Evolutionary conservation across 2,329 filamentous ascomycete species (phyloP).

Genomic region (Ascochyta lentis): DNA sequence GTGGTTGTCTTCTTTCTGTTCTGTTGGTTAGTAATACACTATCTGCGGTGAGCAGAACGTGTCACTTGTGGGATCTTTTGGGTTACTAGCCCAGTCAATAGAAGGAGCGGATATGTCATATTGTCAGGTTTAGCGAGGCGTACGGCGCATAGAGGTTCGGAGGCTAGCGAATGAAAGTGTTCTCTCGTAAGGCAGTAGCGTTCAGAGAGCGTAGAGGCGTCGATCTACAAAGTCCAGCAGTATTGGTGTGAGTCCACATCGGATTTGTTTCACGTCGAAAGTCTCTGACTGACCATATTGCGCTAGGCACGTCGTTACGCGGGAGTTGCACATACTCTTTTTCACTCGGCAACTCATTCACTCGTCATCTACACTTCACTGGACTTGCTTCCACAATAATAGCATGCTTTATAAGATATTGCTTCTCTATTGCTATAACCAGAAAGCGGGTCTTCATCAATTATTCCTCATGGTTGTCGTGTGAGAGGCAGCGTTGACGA

Average conservation of each 20-base stretch:
- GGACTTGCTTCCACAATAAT: no score
- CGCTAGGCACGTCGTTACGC: no score
- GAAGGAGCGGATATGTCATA: not conserved
- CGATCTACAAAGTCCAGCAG: no score
- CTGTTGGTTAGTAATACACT: constrained; percentile 90
- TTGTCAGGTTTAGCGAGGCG: constrained; percentile 26
- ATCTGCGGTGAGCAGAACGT: constrained; percentile 60
- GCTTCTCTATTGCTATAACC: no score
- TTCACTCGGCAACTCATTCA: no score
- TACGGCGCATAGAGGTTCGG: constrained; percentile 14
- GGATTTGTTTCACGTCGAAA: no score
- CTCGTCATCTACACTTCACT: no score
- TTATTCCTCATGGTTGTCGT: not conserved
- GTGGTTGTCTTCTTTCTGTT: constrained; percentile 88
- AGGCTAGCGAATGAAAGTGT: not conserved
- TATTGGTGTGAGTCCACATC: no score
- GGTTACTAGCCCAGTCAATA: not conserved
- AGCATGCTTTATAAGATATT: no score
- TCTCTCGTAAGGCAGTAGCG: not conserved
- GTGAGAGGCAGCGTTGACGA: not conserved
- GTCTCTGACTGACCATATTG: no score
- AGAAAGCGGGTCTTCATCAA: not conserved
- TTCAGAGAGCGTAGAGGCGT: not conserved
- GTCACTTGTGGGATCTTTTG: not conserved
- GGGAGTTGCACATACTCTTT: no score